Evolutionary conservation across 192 early-diverging fungal species (phyloP).

Genomic region (Coemansia interrupta): DNA sequence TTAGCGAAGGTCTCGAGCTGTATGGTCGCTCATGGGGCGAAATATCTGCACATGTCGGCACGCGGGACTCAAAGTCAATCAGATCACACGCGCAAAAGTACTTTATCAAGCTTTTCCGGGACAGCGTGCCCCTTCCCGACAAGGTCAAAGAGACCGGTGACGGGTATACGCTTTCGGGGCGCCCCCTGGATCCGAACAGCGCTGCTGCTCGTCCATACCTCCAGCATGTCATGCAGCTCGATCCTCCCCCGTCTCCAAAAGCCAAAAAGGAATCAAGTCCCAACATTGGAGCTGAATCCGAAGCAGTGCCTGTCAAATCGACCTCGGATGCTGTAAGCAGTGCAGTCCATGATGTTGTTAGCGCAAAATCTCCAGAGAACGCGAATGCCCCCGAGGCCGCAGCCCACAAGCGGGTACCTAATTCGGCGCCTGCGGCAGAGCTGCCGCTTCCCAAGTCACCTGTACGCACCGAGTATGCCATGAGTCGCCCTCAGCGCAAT

Average conservation of each 20-base stretch:
- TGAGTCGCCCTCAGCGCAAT: slow-evolving; percentile 50
- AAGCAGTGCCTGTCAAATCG: not conserved
- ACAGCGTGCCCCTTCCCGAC: slow-evolving; percentile 73
- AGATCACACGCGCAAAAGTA: slow-evolving; percentile 89
- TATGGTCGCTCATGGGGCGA: slow-evolving; percentile 80
- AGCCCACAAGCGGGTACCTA: not conserved
- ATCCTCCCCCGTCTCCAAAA: slow-evolving; percentile 18
- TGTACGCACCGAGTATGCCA: slow-evolving; percentile 47
- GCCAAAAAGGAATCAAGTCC: not conserved
- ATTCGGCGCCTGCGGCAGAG: not conserved
- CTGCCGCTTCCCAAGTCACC: slow-evolving; percentile 18
- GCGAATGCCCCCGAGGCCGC: not conserved
- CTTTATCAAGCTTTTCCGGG: slow-evolving; percentile 86
- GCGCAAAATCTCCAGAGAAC: too few species aligned
- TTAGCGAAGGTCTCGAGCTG: slow-evolving; percentile 73
- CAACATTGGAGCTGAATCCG: not conserved
- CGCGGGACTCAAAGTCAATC: slow-evolving; percentile 79
- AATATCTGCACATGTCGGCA: slow-evolving; percentile 71
- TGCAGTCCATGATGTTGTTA: too few species aligned
- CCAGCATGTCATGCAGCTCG: slow-evolving; percentile 52
- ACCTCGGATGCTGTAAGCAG: too few species aligned
- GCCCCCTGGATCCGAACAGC: slow-evolving; percentile 84
- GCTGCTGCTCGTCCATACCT: slow-evolving; percentile 81
- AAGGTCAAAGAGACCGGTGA: slow-evolving; percentile 71
- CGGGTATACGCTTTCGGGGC: slow-evolving; percentile 78